Conservation (phyloP, 306 rosid species). For the Vicia sativa region DNA sequence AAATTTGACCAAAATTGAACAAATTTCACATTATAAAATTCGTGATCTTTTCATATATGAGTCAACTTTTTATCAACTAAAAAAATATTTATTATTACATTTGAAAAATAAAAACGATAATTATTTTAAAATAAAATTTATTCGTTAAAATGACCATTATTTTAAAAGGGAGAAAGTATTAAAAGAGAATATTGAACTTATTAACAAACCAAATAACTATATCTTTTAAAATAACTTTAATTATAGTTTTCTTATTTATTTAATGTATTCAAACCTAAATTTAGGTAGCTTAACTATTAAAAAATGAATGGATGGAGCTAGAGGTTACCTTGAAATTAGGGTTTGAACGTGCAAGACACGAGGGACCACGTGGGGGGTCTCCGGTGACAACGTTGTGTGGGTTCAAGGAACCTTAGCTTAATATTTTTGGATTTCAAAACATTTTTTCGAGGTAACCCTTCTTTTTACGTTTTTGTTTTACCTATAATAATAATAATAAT, state of each 20-base stretch:
- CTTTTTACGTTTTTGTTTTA: constrained; percentile 48
- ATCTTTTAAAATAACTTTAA: no score
- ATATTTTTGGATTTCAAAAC: neutral
- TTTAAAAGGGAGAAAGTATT: no score
- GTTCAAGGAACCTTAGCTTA: constrained; percentile 38
- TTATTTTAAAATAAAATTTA: no score
- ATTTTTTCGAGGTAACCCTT: constrained; percentile 42
- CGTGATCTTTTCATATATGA: no score
- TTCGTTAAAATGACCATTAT: no score
- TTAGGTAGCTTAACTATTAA: constrained; percentile 29
- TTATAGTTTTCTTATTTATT: neutral
- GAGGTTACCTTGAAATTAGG: constrained; percentile 48
- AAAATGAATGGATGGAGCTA: neutral
- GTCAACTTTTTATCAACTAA: no score
- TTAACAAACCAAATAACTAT: no score
- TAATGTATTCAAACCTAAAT: neutral
- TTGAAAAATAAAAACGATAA: no score
- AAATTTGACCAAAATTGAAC: no score
- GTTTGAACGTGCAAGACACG: constrained; percentile 53
- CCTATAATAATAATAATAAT: constrained; percentile 27
- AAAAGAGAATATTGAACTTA: no score
- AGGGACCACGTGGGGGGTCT: constrained; percentile 54
- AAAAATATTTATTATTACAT: no score
- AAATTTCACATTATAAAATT: no score
- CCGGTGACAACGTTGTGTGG: constrained; percentile 38